Evolutionary conservation across 768 basidiomycete genomes (phyloP).

Genomic region (Nidula microcarpa): DNA sequence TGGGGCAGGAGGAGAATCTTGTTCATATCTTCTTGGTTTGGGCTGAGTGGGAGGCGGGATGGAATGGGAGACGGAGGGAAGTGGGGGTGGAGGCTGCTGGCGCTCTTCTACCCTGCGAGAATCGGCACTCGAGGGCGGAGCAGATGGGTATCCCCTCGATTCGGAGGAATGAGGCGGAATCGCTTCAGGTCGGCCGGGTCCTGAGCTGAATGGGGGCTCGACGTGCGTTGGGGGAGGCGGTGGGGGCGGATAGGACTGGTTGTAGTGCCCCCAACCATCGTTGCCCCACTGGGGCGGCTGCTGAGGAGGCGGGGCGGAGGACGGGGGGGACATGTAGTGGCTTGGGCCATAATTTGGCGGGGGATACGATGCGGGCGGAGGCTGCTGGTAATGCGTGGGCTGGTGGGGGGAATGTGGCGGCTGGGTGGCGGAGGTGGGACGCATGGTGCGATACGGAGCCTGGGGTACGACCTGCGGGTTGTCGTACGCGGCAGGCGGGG

Average conservation of each 20-base stretch:
- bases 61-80: conserved; percentile 1
- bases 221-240: conserved; percentile 15
- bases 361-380: conserved; percentile 12
- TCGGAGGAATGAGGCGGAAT: conserved; percentile 19
- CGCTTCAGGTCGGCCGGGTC: conserved; percentile 26
- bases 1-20: conserved; percentile 2
- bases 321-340: conserved; percentile 6
- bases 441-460: background rate
- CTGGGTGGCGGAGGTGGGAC: conserved; percentile 7
- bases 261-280: conserved; percentile 34
- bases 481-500: conserved; percentile 15
- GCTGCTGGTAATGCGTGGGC: conserved; percentile 21
- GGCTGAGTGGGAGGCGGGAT: conserved; percentile 2
- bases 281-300: conserved; percentile 30
- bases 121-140: conserved; percentile 1
- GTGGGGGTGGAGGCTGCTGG: background rate
- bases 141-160: conserved; percentile 1
- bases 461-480: conserved; percentile 4
- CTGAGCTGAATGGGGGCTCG: conserved; percentile 29
- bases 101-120: background rate
- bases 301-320: conserved; percentile 8
- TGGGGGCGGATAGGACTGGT: conserved; percentile 28
- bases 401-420: conserved; percentile 14
- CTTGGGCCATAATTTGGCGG: background rate
- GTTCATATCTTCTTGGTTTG: conserved; percentile 4